A percentile compares a stretch with the other conserved stretches of the same genome.
phyloP scores from a whole-genome alignment of 352 stramenopile genomes.

The Phytophthora fragariaefolia region DNA sequence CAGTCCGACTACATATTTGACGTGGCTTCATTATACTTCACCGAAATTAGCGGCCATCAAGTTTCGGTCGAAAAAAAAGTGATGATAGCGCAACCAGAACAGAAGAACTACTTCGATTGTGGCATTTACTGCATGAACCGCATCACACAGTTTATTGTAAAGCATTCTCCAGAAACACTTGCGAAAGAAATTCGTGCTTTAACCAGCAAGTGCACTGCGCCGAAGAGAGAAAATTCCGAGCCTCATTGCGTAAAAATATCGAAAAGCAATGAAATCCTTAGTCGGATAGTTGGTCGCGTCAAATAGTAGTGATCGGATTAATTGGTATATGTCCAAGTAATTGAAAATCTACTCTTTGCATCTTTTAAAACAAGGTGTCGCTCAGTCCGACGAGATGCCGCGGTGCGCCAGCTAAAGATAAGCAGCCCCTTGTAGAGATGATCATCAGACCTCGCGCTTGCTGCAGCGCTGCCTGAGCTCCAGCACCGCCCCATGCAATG shows the following conservation, averaged over 20 bases:
- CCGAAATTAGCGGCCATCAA: neutral
- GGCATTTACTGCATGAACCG: neutral
- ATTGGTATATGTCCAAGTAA: neutral
- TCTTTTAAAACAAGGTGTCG: too few species aligned
- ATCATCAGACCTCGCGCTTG: too few species aligned
- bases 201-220: neutral
- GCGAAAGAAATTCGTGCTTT: neutral
- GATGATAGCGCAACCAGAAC: neutral
- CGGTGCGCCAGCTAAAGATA: too few species aligned
- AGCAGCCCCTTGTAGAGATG: too few species aligned
- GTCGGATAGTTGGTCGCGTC: neutral
- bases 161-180: neutral
- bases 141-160: neutral
- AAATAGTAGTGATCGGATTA: neutral
- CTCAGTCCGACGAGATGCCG: too few species aligned
- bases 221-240: neutral
- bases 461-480: too few species aligned
- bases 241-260: neutral
- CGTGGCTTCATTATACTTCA: neutral
- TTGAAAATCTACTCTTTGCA: too few species aligned
- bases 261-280: too few species aligned
- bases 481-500: too few species aligned
- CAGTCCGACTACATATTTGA: neutral
- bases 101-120: neutral
- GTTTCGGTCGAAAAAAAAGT: too few species aligned